phyloP scores from a whole-genome alignment of 768 basidiomycete genomes.

The Xerocomellus intermedius region DNA sequence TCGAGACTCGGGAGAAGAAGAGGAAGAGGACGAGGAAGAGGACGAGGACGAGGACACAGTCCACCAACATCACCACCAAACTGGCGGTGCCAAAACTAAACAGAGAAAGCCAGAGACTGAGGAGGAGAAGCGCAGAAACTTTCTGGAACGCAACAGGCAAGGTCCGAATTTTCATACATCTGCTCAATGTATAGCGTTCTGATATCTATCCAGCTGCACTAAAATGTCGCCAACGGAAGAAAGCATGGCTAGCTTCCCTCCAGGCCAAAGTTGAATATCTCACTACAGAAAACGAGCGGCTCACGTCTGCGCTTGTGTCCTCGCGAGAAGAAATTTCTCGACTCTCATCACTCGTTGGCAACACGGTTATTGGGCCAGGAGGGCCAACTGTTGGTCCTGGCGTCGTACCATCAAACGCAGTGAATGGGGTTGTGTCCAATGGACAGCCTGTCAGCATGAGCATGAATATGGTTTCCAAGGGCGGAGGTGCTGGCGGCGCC shows the following conservation, averaged over 20 bases:
- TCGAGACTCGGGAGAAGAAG: constrained; percentile 39
- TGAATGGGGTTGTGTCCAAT: constrained; percentile 26
- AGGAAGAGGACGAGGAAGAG: constrained; percentile 40
- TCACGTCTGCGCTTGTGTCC: constrained; percentile 80
- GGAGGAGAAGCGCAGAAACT: constrained; percentile 96
- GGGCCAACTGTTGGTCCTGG: constrained; percentile 31
- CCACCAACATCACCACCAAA: constrained; percentile 23
- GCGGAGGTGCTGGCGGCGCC: constrained; percentile 30
- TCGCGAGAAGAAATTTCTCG: constrained; percentile 92
- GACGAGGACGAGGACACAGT: constrained; percentile 36
- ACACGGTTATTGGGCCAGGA: constrained; percentile 50
- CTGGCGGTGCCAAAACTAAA: constrained; percentile 20
- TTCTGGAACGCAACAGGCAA: constrained; percentile 95
- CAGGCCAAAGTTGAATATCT: constrained; percentile 94
- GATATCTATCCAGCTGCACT: constrained; percentile 68
- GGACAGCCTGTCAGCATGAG: constrained; percentile 44
- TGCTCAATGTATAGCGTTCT: not conserved
- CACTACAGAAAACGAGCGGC: constrained; percentile 90
- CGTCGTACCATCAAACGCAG: constrained; percentile 27
- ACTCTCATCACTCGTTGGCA: constrained; percentile 69
- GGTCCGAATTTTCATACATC: constrained; percentile 45
- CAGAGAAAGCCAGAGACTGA: constrained; percentile 90
- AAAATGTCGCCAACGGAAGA: constrained; percentile 98
- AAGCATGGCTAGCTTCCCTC: constrained; percentile 91
- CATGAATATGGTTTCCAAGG: constrained; percentile 40